Evolutionary conservation across 805 yeast species (phyloP).

Genomic region (Candida patagonica): DNA sequence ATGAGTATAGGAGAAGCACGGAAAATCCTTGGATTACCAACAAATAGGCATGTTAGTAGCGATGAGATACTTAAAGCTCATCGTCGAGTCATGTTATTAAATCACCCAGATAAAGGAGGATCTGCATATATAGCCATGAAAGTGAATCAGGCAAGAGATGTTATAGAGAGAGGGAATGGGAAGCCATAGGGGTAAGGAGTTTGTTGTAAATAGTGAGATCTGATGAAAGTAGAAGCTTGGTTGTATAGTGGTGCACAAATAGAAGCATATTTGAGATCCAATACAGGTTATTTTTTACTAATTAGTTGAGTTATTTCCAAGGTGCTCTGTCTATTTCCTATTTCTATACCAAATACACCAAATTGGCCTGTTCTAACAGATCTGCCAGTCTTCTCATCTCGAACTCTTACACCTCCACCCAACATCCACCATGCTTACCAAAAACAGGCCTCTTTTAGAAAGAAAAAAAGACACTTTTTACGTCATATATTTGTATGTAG

Average conservation of each 20-base stretch:
- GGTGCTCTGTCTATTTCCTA: too few relatives aligned
- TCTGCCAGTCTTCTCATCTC: too few relatives aligned
- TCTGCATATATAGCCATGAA: conserved; percentile 83
- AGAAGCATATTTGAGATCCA: too few relatives aligned
- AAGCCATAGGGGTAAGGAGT: too few relatives aligned
- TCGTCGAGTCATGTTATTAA: conserved; percentile 73
- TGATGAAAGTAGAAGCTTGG: too few relatives aligned
- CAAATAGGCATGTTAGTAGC: conserved; percentile 29
- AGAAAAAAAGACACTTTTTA: conserved; percentile 16
- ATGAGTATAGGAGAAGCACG: conserved; percentile 48
- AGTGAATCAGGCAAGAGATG: conserved; percentile 85
- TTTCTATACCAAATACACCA: too few relatives aligned
- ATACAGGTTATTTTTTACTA: too few relatives aligned
- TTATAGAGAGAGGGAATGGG: conserved; percentile 35
- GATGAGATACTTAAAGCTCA: conserved; percentile 68
- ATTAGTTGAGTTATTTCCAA: too few relatives aligned
- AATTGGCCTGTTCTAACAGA: too few relatives aligned
- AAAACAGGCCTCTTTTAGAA: conserved; percentile 2
- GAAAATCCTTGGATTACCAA: conserved; percentile 40
- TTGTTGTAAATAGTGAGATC: too few relatives aligned
- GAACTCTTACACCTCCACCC: too few relatives aligned
- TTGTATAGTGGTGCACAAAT: too few relatives aligned
- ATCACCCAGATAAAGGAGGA: conserved; percentile 95
- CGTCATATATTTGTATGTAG: conserved; percentile 22
- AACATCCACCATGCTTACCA: neutral